Evolutionary conservation across 331 rosid species (phyloP).

Genomic region (Malus hybrid): DNA sequence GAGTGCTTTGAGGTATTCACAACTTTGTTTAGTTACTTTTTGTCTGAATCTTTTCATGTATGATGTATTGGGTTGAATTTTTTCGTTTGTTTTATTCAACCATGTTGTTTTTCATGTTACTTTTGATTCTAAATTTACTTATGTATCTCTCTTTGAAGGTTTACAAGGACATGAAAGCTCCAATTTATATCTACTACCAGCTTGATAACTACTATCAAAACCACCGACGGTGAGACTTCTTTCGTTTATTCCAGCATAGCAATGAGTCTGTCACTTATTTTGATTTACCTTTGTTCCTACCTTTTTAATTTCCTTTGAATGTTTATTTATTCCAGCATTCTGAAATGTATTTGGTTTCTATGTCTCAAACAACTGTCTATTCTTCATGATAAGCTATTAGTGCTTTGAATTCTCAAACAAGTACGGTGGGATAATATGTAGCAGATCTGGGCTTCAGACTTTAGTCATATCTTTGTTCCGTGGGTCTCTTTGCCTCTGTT

Average conservation of each 20-base stretch:
- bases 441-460: neutral
- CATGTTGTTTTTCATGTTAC: neutral
- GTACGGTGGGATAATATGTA: neutral
- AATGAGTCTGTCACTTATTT: constrained; percentile 7
- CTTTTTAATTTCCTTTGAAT: neutral
- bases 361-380: neutral
- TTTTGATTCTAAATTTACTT: constrained; percentile 4
- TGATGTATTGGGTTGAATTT: neutral
- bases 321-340: neutral
- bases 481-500: neutral
- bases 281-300: neutral
- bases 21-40: neutral
- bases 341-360: neutral
- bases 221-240: constrained; percentile 70
- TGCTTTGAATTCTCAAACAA: neutral
- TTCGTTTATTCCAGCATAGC: neutral
- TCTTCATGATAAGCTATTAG: neutral
- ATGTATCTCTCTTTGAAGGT: constrained; percentile 40
- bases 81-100: neutral
- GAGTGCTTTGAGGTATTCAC: neutral
- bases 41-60: neutral
- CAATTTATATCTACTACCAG: constrained; percentile 79
- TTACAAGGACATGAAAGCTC: constrained; percentile 77
- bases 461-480: neutral
- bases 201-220: constrained; percentile 94